Evolutionary conservation across 805 yeast species (phyloP).

Genomic region (Helenozyma baotianmanensis): DNA sequence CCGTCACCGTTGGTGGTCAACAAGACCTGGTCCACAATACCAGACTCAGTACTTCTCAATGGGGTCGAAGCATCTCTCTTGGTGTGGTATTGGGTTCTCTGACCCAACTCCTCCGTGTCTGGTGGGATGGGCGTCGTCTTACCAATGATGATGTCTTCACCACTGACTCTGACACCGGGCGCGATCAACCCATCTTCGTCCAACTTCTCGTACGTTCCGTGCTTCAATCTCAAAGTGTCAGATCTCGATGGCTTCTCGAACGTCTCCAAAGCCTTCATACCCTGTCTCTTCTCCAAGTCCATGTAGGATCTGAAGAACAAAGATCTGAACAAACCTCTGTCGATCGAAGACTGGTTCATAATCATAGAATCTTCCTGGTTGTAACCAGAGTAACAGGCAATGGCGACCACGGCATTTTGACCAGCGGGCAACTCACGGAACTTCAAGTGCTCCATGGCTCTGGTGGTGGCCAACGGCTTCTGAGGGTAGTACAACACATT

Average conservation of each 20-base stretch:
- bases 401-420: conserved; percentile 97
- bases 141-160: conserved; percentile 98
- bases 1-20: conserved; percentile 98
- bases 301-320: conserved; percentile 94
- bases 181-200: conserved; percentile 98
- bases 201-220: conserved; percentile 95
- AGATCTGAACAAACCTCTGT: conserved; percentile 93
- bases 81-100: conserved; percentile 96
- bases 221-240: conserved; percentile 91
- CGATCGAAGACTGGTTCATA: conserved; percentile 97
- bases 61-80: conserved; percentile 99
- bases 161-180: conserved; percentile 98
- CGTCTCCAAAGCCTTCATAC: conserved; percentile 97
- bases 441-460: conserved; percentile 95
- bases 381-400: conserved; percentile 96
- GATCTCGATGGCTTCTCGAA: conserved; percentile 96
- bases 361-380: conserved; percentile 99
- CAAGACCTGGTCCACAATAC: conserved; percentile 96
- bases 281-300: conserved; percentile 98
- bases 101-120: conserved; percentile 97
- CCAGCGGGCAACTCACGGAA: conserved; percentile 99
- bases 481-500: conserved; percentile 96
- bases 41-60: conserved; percentile 91
- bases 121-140: conserved; percentile 99
- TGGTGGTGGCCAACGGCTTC: conserved; percentile 95